Evolutionary conservation across 2,329 filamentous ascomycete species (phyloP).

Genomic region (Zasmidium citrigriseum): DNA sequence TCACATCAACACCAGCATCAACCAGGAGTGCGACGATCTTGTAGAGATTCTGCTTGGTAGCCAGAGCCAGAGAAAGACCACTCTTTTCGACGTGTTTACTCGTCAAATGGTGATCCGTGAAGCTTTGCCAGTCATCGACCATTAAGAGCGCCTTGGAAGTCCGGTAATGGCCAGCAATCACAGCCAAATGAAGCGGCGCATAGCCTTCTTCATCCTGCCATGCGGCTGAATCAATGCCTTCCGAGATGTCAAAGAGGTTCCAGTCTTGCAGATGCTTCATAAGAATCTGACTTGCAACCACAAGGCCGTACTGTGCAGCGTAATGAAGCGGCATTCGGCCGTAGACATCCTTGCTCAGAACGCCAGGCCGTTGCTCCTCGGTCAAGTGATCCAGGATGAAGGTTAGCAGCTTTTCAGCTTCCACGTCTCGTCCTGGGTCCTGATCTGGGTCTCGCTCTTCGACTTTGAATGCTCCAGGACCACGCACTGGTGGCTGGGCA

Average conservation of each 20-base stretch:
- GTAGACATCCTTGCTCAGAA: slow-evolving; percentile 72
- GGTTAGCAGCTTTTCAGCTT: slow-evolving; percentile 68
- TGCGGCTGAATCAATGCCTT: slow-evolving; percentile 80
- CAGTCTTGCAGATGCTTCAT: slow-evolving; percentile 88
- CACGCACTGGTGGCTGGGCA: slow-evolving; percentile 65
- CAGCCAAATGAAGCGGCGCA: slow-evolving; percentile 86
- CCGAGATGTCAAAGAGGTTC: slow-evolving; percentile 79
- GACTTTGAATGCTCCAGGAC: slow-evolving; percentile 62
- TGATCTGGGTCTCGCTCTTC: slow-evolving; percentile 63
- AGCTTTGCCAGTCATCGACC: slow-evolving; percentile 49
- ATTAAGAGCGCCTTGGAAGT: slow-evolving; percentile 81
- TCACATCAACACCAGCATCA: slow-evolving; percentile 86
- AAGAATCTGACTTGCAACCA: slow-evolving; percentile 83
- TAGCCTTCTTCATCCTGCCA: slow-evolving; percentile 95
- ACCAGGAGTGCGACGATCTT: slow-evolving; percentile 85
- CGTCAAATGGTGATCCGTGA: slow-evolving; percentile 52
- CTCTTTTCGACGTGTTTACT: slow-evolving; percentile 76
- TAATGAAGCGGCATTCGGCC: slow-evolving; percentile 89
- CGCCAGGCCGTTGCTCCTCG: slow-evolving; percentile 65
- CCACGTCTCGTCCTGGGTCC: slow-evolving; percentile 68
- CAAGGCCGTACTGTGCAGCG: slow-evolving; percentile 90
- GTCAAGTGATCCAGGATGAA: slow-evolving; percentile 68
- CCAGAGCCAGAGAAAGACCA: slow-evolving; percentile 82
- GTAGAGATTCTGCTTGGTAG: slow-evolving; percentile 83
- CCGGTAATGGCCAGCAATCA: slow-evolving; percentile 84